Evolutionary conservation across 1,284 basidiomycete genomes (phyloP).

Genomic region (Puccinia horiana): DNA sequence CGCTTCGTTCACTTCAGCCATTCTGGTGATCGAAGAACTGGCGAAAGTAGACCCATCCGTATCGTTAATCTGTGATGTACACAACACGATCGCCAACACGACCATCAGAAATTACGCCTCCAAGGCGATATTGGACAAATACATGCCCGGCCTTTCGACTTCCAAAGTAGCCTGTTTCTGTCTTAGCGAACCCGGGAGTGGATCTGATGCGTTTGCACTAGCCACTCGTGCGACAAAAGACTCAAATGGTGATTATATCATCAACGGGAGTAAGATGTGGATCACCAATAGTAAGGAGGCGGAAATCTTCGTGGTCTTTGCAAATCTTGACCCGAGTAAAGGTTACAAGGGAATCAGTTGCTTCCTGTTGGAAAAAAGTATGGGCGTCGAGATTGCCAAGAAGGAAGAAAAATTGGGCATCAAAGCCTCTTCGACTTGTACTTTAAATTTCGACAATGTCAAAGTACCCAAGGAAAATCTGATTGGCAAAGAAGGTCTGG

Average conservation of each 20-base stretch:
- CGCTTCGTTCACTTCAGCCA: constrained; percentile 88
- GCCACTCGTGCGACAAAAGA: constrained; percentile 88
- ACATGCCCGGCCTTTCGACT: constrained; percentile 79
- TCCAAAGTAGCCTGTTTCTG: constrained; percentile 94
- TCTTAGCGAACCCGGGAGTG: constrained; percentile 86
- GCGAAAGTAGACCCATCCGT: constrained; percentile 95
- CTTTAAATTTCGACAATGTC: constrained; percentile 93
- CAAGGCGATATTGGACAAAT: constrained; percentile 81
- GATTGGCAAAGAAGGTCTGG: constrained; percentile 87
- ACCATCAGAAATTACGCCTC: constrained; percentile 84
- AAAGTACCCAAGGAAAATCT: constrained; percentile 89
- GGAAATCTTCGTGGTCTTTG: constrained; percentile 84
- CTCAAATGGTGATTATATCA: constrained; percentile 72
- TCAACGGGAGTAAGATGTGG: constrained; percentile 99
- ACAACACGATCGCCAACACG: constrained; percentile 86
- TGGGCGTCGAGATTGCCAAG: constrained; percentile 96
- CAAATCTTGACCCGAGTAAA: constrained; percentile 88
- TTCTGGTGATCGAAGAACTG: constrained; percentile 95
- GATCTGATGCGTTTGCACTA: constrained; percentile 94
- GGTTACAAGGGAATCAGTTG: constrained; percentile 99
- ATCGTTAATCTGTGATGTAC: constrained; percentile 93
- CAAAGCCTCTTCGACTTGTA: constrained; percentile 92
- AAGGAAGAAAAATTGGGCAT: constrained; percentile 99
- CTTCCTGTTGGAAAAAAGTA: constrained; percentile 91
- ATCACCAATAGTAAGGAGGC: constrained; percentile 98